A percentile compares a stretch with the other conserved stretches of the same genome.
Conservation (phyloP, 345 rosid genomes). For the Orychophragmus violaceus region DNA sequence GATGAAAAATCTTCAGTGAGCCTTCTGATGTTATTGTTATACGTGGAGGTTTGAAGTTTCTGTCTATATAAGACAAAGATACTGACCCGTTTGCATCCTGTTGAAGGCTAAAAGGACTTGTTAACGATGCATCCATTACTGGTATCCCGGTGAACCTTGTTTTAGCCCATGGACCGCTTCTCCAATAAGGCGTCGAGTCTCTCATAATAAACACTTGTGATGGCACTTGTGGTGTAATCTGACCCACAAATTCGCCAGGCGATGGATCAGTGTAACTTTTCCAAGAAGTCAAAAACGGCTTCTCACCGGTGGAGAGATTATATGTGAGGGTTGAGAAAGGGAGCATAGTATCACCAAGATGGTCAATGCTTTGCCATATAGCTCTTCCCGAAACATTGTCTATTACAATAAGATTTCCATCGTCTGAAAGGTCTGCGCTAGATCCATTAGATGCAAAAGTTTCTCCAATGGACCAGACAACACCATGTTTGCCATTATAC, state of each 20-base stretch:
- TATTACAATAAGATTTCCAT: constrained; percentile 9
- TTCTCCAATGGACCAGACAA: constrained; percentile 25
- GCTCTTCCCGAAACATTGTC: neutral
- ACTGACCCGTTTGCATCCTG: constrained; percentile 20
- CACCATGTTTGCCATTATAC: neutral
- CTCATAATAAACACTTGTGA: constrained; percentile 20
- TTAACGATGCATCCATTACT: neutral
- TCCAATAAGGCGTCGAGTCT: constrained; percentile 13
- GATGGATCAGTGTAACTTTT: constrained; percentile 35
- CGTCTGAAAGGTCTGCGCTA: constrained; percentile 17
- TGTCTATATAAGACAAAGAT: neutral
- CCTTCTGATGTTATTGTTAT: constrained; percentile 7
- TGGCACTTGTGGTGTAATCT: constrained; percentile 24
- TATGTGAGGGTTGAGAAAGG: constrained; percentile 19
- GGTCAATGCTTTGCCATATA: neutral
- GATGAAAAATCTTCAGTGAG: neutral
- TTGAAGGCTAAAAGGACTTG: neutral
- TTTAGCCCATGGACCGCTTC: constrained; percentile 40
- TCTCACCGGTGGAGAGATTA: neutral
- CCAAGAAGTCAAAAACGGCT: constrained; percentile 35
- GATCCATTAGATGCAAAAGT: neutral
- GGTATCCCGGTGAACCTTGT: constrained; percentile 22
- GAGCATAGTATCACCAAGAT: constrained; percentile 24
- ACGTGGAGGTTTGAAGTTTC: neutral
- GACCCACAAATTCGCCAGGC: constrained; percentile 22